Evolutionary conservation across 139 green algal species (phyloP), one percentile per base, ranked within the genome.

Genomic region (Pedinophyceae sp.): DNA sequence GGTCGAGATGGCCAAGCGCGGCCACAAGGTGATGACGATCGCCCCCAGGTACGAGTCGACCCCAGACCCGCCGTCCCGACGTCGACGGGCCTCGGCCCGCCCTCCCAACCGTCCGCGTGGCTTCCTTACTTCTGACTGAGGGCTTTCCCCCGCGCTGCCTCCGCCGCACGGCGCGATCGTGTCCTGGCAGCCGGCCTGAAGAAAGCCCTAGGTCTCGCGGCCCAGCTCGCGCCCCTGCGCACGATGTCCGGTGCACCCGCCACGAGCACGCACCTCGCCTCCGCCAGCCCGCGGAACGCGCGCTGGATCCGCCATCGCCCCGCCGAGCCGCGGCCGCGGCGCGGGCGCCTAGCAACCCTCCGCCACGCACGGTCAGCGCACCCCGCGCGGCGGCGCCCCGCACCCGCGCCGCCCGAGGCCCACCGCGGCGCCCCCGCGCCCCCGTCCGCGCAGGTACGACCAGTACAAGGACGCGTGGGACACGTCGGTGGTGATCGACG

Each of bases 401-500:
- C 16, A 59, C 19, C 27, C 13, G 17, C 27, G 27, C 15, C 13
- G 18, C 30, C 10, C 19, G 13, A 25, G 19, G 27, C 39, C 4
- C 7, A 17, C 27, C 34, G 46, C 3, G 26, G 10, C 25, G 18
- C 23, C 22, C 48, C 30, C 13, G 19, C 13, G 34, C 5, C 10
- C 34, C 15, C 55, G 24, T 26, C 24, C 24, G 2, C 57, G 34
- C 71, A 89, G 84, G 29, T 94, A 94, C 64, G 89, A 97, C 66
- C 89, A 98, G 75, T 97, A 97, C 67, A 63, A 57, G 6, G 90
- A 97, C 52, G 82, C 80, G 34, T 98, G 90, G 90, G 90, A 98
- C 66, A 97, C 89, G 1, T 75, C 58, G 48, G 71, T 92, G 19
- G 53, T 54, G 3, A 34, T 83, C 40, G 77, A 89, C 47, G 68